These are phyloP conservation scores for Torulaspora delbrueckii DNA, from an alignment of 805 yeast species.

Conservation along the genomic window DNA sequence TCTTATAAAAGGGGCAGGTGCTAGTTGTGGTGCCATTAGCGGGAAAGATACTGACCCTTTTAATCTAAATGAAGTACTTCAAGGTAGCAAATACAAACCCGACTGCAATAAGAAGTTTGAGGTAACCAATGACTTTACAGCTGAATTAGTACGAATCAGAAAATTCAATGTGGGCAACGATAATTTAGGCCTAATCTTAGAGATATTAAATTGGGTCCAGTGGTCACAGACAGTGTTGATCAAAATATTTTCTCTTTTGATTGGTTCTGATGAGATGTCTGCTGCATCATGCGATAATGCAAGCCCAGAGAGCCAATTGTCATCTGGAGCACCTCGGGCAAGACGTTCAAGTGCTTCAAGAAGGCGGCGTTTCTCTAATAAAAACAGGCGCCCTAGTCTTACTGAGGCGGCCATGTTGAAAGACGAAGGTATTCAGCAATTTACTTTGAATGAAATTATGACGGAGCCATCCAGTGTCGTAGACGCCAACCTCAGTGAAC, in stretches of 20 bases:
- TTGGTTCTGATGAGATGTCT: background rate
- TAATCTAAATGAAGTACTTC: slow-evolving; percentile 6
- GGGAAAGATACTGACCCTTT: background rate
- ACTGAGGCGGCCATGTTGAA: slow-evolving; percentile 32
- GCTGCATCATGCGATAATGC: background rate
- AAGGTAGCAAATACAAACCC: slow-evolving; percentile 32
- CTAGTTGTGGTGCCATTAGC: background rate
- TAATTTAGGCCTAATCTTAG: slow-evolving; percentile 25
- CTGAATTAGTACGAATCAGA: slow-evolving; percentile 21
- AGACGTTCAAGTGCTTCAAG: slow-evolving; percentile 16
- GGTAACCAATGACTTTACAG: slow-evolving; percentile 30
- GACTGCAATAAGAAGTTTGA: slow-evolving; percentile 15
- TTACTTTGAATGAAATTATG: slow-evolving; percentile 32
- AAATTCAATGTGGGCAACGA: slow-evolving; percentile 32
- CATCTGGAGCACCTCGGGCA: slow-evolving; percentile 4
- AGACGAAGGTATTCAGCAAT: slow-evolving; percentile 35
- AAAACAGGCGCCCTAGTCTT: slow-evolving; percentile 29
- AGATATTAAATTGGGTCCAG: slow-evolving; percentile 29
- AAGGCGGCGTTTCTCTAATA: slow-evolving; percentile 30
- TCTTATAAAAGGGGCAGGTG: slow-evolving; percentile 14
- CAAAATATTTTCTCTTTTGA: slow-evolving; percentile 8
- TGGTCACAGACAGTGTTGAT: slow-evolving; percentile 28
- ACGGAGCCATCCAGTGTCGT: slow-evolving; percentile 19
- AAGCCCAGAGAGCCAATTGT: background rate
- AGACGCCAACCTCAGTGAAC: background rate